These are phyloP conservation scores for Cutaneotrichosporon cavernicola DNA, from an alignment of 1,284 basidiomycete genomes.

Conservation along the genomic window DNA sequence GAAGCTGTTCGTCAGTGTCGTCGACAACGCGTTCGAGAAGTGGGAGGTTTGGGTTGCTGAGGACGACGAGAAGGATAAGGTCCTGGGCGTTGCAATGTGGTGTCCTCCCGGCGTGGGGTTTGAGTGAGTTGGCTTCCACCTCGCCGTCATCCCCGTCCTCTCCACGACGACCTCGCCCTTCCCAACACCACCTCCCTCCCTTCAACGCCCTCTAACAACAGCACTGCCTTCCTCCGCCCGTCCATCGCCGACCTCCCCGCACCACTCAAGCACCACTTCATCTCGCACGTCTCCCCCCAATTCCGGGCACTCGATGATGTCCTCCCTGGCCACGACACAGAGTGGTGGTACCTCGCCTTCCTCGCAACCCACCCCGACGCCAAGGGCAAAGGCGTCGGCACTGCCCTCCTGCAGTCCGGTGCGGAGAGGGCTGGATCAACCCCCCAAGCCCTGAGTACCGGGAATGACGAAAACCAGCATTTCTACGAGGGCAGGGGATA, in stretches of 20 bases:
- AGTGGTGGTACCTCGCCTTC: conserved; percentile 8
- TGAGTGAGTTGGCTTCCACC: neutral
- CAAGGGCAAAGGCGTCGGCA: neutral
- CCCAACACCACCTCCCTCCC: neutral
- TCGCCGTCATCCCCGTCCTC: neutral
- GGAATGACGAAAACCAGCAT: neutral
- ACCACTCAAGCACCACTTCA: neutral
- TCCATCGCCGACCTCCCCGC: neutral
- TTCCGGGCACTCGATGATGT: neutral
- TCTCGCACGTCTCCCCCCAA: neutral
- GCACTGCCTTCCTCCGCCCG: neutral
- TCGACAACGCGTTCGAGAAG: neutral
- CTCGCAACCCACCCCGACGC: neutral
- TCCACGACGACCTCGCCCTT: too few relatives aligned
- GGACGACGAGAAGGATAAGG: neutral
- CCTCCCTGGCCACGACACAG: conserved; percentile 3
- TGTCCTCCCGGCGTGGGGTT: neutral
- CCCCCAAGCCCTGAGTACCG: neutral
- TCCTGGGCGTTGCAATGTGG: conserved; percentile 2
- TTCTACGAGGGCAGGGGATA: neutral
- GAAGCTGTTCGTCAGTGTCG: neutral
- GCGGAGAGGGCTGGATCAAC: neutral
- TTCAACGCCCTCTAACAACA: neutral
- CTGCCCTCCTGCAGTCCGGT: neutral
- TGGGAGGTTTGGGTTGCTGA: conserved; percentile 4